A percentile compares a stretch with the other conserved stretches of the same genome.
Conservation (phyloP, 768 basidiomycete genomes). For the Amanita fuliginea region DNA sequence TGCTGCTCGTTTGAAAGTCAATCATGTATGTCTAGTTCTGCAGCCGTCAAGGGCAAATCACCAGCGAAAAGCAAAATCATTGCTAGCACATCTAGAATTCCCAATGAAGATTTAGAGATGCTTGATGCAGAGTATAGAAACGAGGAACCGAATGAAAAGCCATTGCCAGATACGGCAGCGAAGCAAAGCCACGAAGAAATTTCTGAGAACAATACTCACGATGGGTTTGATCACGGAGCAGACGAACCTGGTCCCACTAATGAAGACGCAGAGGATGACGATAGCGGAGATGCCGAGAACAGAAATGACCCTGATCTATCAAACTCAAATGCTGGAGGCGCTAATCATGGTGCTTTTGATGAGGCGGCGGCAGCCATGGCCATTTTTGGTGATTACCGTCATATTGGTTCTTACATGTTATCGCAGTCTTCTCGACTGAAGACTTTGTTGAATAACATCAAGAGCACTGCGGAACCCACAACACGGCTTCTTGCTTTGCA, state of each 20-base stretch:
- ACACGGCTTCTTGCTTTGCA: conserved; percentile 84
- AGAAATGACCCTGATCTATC: conserved; percentile 25
- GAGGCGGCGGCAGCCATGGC: conserved; percentile 64
- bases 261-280: conserved; percentile 29
- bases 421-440: conserved; percentile 82
- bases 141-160: conserved; percentile 5
- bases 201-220: conserved; percentile 27
- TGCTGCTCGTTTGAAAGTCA: conserved; percentile 8
- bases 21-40: conserved; percentile 23
- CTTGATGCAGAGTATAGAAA: conserved; percentile 39
- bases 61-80: conserved; percentile 47
- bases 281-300: conserved; percentile 36
- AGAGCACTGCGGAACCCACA: conserved; percentile 71
- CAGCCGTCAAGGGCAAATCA: conserved; percentile 48
- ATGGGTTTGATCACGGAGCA: conserved; percentile 29
- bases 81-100: conserved; percentile 51
- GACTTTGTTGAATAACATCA: conserved; percentile 84
- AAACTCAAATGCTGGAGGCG: conserved; percentile 28
- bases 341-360: conserved; percentile 45
- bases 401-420: conserved; percentile 88
- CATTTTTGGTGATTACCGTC: conserved; percentile 80
- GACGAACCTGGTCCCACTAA: conserved; percentile 27
- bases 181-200: background rate
- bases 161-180: conserved; percentile 22
- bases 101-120: conserved; percentile 74